Evolutionary conservation across 2,329 filamentous ascomycete genomes (phyloP), one percentile per base, ranked within the genome.

Genomic region (Neonectria neomacrospora): DNA sequence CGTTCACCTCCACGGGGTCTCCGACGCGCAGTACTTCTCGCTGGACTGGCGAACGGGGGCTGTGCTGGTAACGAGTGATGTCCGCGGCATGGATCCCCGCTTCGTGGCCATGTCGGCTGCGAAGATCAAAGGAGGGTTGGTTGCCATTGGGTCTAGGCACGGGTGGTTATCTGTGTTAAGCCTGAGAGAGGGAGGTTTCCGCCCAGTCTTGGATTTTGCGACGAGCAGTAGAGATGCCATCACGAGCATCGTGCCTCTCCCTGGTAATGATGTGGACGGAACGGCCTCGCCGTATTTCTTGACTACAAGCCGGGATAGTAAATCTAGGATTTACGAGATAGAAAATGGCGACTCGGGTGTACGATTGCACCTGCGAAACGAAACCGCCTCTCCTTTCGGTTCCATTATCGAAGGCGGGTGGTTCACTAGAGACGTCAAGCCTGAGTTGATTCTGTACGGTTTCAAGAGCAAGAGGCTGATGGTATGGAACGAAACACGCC

Each of bases 381-480:
- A 90, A 68, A 86, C 90, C 1, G 81, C 83, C 3, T 86, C 91
- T 1, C 89, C 92, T 0, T 88, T 96, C 45, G 91, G 91, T 1
- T 89, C 91, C 1, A 88, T 92, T 69, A 85, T 97, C 39, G 92
- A 96, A 76, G 89, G 90, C 0, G 85, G 90, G 0, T 90, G 87
- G 79, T 86, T 95, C 63, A 70, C 76, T 45, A 54, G 63, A 23
- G 71, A 72, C 39, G 61, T 71, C 1, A 76, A 76, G 0, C 76
- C 81, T 1, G 83, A 91, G 50, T 80, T 97, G 1, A 81, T 94
- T 28, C 80, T 97, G 12, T 92, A 90, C 75, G 95, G 95, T 3
- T 98, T 97, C 79, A 88, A 87, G 58, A 89, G 91, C 74, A 93
- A 89, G 65, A 83, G 88, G 50, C 96, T 98, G 73, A 82, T 97